phyloP scores from a whole-genome alignment of 2,329 filamentous ascomycete genomes.

The Colletotrichum spinosum region DNA sequence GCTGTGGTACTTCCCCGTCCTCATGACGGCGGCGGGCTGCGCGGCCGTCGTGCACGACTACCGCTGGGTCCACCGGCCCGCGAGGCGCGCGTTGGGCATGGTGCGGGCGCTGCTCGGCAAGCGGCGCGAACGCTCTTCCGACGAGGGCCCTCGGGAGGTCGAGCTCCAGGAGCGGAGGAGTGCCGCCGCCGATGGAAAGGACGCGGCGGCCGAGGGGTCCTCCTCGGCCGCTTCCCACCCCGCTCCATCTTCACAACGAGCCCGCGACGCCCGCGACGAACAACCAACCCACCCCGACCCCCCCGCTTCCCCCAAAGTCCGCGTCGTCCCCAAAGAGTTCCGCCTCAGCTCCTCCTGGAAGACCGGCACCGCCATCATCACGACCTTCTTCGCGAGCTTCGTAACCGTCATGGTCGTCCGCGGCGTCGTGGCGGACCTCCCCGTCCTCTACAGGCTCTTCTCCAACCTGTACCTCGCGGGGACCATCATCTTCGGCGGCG shows the following conservation, averaged over 20 bases:
- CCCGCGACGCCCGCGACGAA: neutral
- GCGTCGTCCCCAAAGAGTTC: constrained; percentile 43
- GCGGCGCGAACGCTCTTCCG: neutral
- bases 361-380: constrained; percentile 50
- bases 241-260: neutral
- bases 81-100: constrained; percentile 34
- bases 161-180: constrained; percentile 1
- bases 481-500: constrained; percentile 70
- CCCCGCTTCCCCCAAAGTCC: constrained; percentile 40
- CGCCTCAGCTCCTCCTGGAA: constrained; percentile 52
- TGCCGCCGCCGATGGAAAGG: neutral
- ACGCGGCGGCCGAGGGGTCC: neutral
- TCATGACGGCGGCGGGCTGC: constrained; percentile 66
- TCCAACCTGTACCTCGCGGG: constrained; percentile 76
- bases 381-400: constrained; percentile 64
- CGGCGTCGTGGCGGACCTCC: constrained; percentile 50
- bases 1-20: constrained; percentile 75
- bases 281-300: neutral
- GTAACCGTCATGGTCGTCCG: constrained; percentile 61
- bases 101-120: constrained; percentile 5
- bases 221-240: neutral
- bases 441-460: constrained; percentile 67
- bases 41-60: constrained; percentile 65
- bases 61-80: constrained; percentile 56
- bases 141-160: neutral